Evolutionary conservation across 306 rosid species (phyloP).

Genomic region (Castanea sativa): DNA sequence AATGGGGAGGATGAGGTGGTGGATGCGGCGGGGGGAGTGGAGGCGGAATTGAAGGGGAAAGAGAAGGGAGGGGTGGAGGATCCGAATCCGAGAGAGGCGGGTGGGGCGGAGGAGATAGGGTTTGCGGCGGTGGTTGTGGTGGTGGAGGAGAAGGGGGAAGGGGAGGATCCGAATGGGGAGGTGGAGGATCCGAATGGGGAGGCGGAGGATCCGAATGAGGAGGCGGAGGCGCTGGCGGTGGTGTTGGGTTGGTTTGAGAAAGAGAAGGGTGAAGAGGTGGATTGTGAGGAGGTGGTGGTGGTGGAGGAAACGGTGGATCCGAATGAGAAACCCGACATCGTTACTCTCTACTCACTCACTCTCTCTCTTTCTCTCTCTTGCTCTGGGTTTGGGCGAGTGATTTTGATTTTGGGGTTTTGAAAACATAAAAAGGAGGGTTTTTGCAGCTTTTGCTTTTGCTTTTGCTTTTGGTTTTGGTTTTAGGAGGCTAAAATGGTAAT

Average conservation of each 20-base stretch:
- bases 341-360: constrained; percentile 9
- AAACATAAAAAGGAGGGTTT: too few relatives aligned
- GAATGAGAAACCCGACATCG: constrained; percentile 56
- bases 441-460: too few relatives aligned
- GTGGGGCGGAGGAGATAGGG: too few relatives aligned
- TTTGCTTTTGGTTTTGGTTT: too few relatives aligned
- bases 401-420: too few relatives aligned
- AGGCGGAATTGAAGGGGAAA: constrained; percentile 6
- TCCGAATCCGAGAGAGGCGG: constrained; percentile 1
- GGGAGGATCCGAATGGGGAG: not conserved
- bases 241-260: constrained; percentile 24
- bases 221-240: not conserved
- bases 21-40: constrained; percentile 1
- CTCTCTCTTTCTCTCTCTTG: not conserved
- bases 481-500: too few relatives aligned
- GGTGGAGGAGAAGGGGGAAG: not conserved
- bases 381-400: not conserved
- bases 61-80: constrained; percentile 13
- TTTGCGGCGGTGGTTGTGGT: not conserved
- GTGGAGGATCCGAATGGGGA: constrained; percentile 9
- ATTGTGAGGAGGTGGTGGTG: constrained; percentile 6
- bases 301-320: constrained; percentile 37
- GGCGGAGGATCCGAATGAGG: constrained; percentile 35
- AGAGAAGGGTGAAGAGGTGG: constrained; percentile 21
- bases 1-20: constrained; percentile 1